These are phyloP conservation scores for Teunomyces cretensis DNA, from an alignment of 805 yeast species.

Conservation along the genomic window DNA sequence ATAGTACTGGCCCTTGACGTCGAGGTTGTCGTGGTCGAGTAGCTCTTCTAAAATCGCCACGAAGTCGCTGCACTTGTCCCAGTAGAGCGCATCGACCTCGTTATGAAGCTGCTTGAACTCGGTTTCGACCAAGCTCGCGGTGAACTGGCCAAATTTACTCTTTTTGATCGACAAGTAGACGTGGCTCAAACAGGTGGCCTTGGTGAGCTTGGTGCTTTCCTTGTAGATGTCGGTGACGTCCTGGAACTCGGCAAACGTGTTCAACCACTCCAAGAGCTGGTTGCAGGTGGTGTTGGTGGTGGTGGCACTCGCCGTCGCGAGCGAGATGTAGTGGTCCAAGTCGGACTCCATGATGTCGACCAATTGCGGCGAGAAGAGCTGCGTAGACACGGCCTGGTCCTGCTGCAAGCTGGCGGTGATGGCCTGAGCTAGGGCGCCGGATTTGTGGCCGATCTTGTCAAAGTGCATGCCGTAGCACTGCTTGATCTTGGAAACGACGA, in stretches of 20 bases:
- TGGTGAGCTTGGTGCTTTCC: slow-evolving; percentile 3
- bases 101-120: slow-evolving; percentile 13
- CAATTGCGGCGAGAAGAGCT: slow-evolving; percentile 19
- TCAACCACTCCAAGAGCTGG: slow-evolving; percentile 9
- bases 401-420: slow-evolving; percentile 1
- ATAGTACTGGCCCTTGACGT: slow-evolving; percentile 12
- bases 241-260: slow-evolving; percentile 4
- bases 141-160: slow-evolving; percentile 16
- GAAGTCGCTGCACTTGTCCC: slow-evolving; percentile 7
- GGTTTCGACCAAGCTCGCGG: slow-evolving; percentile 9
- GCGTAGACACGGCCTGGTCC: not conserved
- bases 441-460: not conserved
- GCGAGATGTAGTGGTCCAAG: slow-evolving; percentile 26
- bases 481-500: slow-evolving; percentile 6
- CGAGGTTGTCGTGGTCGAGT: not conserved
- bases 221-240: slow-evolving; percentile 2
- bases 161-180: not conserved
- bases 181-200: slow-evolving; percentile 7
- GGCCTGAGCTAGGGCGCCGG: not conserved
- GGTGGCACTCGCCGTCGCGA: not conserved
- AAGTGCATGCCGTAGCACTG: slow-evolving; percentile 9
- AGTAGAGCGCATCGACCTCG: slow-evolving; percentile 10
- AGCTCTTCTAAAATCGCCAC: not conserved
- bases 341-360: slow-evolving; percentile 27
- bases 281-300: not conserved